Evolutionary conservation across 768 basidiomycete species (phyloP), one percentile per base, ranked within the genome.

Genomic region (Udeniomyces megalosporus): DNA sequence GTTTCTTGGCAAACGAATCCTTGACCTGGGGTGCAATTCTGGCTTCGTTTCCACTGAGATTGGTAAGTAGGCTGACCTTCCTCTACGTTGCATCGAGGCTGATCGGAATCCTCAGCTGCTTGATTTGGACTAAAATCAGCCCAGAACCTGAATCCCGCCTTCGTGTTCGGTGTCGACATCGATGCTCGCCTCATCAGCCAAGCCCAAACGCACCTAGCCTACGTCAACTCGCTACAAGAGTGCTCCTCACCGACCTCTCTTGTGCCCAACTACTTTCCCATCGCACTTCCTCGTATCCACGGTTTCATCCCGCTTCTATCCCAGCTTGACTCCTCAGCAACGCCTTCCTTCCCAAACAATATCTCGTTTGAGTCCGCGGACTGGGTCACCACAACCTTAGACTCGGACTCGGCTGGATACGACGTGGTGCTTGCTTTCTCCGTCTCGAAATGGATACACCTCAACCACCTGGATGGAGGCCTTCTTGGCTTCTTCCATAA

Each of bases 401-500:
- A 77, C 0, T 78, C 81, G 2, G 70, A 71, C 57, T 71, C 72
- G 3, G 77, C 78, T 1, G 78, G 79, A 0, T 91, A 90, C 70
- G 82, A 88, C 68, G 79, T 89, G 24, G 38, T 29, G 35, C n/a
- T 4, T 29, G 15, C 15, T n/a, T 82, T 93, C 67, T 92, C 89
- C 0, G 74, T 92, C 48, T 81, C 88, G 0, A 93, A 91, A 73
- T 93, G 90, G 90, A 87, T 92, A 32, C 90, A 93, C 72, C 76
- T 93, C 11, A 83, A 90, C 66, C 76, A 77, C 12, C 84, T 85
- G 11, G 90, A 95, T 68, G 79, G 79, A 0, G 89, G 82, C 0
- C 68, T 93, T n/a, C 67, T 71, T 38, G 62, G 66, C 0, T 88
- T 91, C 72, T 92, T 93, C 69, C 74, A 70, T 2, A 80, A 82